phyloP scores from a whole-genome alignment of 805 yeast genomes.

The Metschnikowia orientalis region DNA sequence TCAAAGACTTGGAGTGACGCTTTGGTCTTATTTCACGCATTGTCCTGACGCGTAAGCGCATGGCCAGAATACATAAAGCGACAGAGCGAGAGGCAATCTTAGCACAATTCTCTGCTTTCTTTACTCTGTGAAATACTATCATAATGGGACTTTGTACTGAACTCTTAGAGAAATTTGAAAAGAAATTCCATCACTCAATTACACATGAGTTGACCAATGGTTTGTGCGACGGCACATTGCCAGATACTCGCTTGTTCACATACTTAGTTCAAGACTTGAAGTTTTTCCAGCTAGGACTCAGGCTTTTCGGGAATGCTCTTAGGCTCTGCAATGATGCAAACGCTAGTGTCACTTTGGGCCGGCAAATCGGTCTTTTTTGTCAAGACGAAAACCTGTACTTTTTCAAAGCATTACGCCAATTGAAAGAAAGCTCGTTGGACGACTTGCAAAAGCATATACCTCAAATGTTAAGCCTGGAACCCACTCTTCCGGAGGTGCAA shows the following conservation, averaged over 20 bases:
- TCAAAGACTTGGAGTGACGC: no score
- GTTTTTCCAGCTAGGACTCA: constrained; percentile 42
- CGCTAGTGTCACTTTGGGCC: constrained; percentile 39
- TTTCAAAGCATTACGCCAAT: constrained; percentile 22
- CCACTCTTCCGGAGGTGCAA: constrained; percentile 32
- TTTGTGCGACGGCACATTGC: constrained; percentile 42
- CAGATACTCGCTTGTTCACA: constrained; percentile 38
- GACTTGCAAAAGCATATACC: constrained; percentile 21
- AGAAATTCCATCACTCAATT: constrained; percentile 26
- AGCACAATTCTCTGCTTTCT: background rate
- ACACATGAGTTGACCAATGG: constrained; percentile 42
- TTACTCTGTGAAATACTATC: background rate
- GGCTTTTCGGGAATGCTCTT: constrained; percentile 41
- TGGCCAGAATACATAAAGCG: constrained; percentile 4
- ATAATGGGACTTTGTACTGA: constrained; percentile 18
- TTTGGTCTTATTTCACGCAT: constrained; percentile 6
- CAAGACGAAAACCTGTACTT: constrained; percentile 49
- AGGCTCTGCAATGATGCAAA: constrained; percentile 38
- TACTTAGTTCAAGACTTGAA: constrained; percentile 48
- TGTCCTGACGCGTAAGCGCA: constrained; percentile 10
- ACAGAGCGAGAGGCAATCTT: background rate
- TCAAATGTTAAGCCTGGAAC: constrained; percentile 15
- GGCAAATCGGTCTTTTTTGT: constrained; percentile 49
- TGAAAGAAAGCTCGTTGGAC: constrained; percentile 16
- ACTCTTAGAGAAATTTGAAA: constrained; percentile 21